These are phyloP conservation scores for Trichoderma oligosporum DNA, from an alignment of 2,329 filamentous ascomycete genomes.

Conservation along the genomic window DNA sequence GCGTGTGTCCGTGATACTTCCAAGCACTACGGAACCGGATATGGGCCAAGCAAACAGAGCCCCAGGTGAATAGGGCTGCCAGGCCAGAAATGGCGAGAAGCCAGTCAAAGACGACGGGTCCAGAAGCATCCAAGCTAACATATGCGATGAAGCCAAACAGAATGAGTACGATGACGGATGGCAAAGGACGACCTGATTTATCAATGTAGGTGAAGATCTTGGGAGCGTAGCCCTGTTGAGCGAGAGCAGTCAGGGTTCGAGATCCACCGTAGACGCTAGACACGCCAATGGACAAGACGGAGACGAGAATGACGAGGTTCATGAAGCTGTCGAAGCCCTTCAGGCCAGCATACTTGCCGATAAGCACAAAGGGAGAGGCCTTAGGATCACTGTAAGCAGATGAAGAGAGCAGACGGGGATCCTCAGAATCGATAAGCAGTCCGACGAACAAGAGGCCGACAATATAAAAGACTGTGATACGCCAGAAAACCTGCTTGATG, in stretches of 20 bases:
- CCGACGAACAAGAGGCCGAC: conserved; percentile 44
- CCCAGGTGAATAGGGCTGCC: conserved; percentile 61
- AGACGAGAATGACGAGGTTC: conserved; percentile 50
- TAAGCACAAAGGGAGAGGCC: conserved; percentile 48
- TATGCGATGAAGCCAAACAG: conserved; percentile 44
- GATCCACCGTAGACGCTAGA: conserved; percentile 51
- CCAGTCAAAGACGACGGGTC: conserved; percentile 56
- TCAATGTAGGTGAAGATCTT: conserved; percentile 50
- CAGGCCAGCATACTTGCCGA: conserved; percentile 45
- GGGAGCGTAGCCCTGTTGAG: conserved; percentile 50
- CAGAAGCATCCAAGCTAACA: conserved; percentile 41
- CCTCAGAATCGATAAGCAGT: conserved; percentile 40
- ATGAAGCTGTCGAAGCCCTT: conserved; percentile 45
- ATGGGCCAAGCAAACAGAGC: conserved; percentile 59
- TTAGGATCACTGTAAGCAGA: conserved; percentile 30
- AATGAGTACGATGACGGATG: conserved; percentile 40
- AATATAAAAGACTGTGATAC: conserved; percentile 46
- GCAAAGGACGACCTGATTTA: conserved; percentile 46
- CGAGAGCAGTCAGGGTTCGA: conserved; percentile 50
- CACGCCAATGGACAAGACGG: conserved; percentile 50
- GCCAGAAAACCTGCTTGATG: conserved; percentile 64
- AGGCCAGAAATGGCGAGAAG: conserved; percentile 59
- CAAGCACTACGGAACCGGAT: conserved; percentile 62
- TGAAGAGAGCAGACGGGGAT: conserved; percentile 38
- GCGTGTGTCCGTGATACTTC: conserved; percentile 53